Conservation (phyloP, 1,284 basidiomycete genomes). For the Xerocomus cyaneibrunnescens region DNA sequence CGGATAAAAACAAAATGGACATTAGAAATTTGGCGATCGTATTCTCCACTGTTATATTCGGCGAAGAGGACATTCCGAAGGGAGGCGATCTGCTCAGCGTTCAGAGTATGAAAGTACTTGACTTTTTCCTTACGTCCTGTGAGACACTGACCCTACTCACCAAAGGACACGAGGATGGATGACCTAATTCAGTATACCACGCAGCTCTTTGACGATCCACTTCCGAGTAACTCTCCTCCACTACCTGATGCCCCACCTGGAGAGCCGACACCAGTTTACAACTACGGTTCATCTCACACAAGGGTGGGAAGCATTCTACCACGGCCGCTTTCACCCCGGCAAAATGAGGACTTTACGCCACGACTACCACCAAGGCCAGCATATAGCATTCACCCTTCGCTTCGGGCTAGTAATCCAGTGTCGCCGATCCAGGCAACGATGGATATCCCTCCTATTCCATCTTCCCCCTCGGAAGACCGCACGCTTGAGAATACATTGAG, state of each 20-base stretch:
- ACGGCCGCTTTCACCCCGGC: conserved; percentile 32
- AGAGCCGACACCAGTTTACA: conserved; percentile 51
- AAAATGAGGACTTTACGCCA: conserved; percentile 69
- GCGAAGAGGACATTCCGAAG: conserved; percentile 83
- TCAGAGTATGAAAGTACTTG: conserved; percentile 64
- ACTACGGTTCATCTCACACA: conserved; percentile 70
- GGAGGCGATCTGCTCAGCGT: conserved; percentile 72
- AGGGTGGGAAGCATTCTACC: conserved; percentile 50
- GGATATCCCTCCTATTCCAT: conserved; percentile 31
- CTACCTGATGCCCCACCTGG: conserved; percentile 65
- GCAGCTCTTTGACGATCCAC: conserved; percentile 58
- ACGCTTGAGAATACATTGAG: conserved; percentile 9
- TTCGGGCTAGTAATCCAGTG: conserved; percentile 44
- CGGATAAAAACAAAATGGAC: conserved; percentile 92
- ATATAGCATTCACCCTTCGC: conserved; percentile 76
- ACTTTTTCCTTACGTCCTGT: not conserved
- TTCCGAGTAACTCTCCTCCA: conserved; percentile 50
- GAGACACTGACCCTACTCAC: conserved; percentile 2
- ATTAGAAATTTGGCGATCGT: conserved; percentile 86
- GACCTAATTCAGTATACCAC: conserved; percentile 74
- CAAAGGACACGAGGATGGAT: conserved; percentile 84
- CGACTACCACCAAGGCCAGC: conserved; percentile 63
- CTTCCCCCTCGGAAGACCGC: conserved; percentile 21
- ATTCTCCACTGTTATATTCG: conserved; percentile 84
- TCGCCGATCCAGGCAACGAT: conserved; percentile 40